Evolutionary conservation across 2,329 filamentous ascomycete species (phyloP), one percentile per base, ranked within the genome.

Genomic region (Bipolaris bicolor): DNA sequence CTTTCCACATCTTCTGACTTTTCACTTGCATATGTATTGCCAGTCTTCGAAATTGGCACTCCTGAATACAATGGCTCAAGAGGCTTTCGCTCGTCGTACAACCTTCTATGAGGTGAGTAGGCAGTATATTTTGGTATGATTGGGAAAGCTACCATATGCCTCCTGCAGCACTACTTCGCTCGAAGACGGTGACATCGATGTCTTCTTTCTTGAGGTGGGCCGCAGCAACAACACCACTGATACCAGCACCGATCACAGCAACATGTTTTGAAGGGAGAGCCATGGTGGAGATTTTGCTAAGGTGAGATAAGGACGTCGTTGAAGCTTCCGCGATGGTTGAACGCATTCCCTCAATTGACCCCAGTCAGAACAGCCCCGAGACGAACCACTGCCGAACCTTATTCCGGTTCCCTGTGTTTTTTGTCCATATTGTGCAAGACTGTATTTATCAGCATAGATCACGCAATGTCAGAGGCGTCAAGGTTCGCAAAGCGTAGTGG

Each of bases 111-210:
- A 33, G 0, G 41, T 56, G 13, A 56, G 54, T 13, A 24, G 1
- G 59, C 24, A 60, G 16, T 1, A 7, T 1, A 16, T 2, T 6
- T 22, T 26, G 7, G n/a, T n/a, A 0, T 9, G 40, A 18, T 2
- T 16, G 2, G 9, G 3, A 16, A 7, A 1, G 49, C 48, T 74
- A 84, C 84, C 85, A 87, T 26, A 85, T 79, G 13, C 85, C 84
- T 2, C 85, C 84, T n/a, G 80, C 77, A 15, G 75, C 78, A 51
- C 75, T 74, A 4, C 78, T 81, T 52, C 85, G 76, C 60, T 87
- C 84, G 60, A 83, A 86, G 0, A 87, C 79, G 0, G 78, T 81
- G 1, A 85, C 81, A 7, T 84, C 76, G 7, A 77, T n/a, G 2
- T 69, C 69, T 55, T 74, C 71, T 13, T 62, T 72, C 33, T 63